These are phyloP conservation scores for Paramyrothecium sp. DNA, from an alignment of 2,329 filamentous ascomycete species.

Conservation along the genomic window DNA sequence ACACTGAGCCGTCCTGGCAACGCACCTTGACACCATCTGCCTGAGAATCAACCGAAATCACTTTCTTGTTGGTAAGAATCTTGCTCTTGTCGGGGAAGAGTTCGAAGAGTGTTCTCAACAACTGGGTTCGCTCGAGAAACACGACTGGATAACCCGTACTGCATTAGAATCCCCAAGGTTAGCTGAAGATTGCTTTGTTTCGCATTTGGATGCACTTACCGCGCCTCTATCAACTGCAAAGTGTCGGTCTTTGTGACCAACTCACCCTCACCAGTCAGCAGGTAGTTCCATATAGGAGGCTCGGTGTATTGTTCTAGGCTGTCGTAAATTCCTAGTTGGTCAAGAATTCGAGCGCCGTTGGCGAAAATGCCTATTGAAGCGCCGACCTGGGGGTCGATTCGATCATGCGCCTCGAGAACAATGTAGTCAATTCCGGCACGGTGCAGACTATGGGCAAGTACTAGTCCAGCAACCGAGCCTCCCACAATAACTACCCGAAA, in stretches of 20 bases:
- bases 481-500: constrained; percentile 37
- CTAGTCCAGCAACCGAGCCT: constrained; percentile 41
- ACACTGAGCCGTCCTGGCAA: constrained; percentile 26
- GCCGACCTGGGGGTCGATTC: constrained; percentile 43
- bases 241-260: not conserved
- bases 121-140: constrained; percentile 32
- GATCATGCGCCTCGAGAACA: constrained; percentile 41
- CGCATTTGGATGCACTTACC: constrained; percentile 7
- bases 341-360: constrained; percentile 42
- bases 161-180: not conserved
- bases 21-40: constrained; percentile 19
- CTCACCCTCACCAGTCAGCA: not conserved
- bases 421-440: constrained; percentile 43
- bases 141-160: constrained; percentile 21
- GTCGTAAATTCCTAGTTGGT: constrained; percentile 40
- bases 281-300: constrained; percentile 4
- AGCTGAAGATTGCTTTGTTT: constrained; percentile 8
- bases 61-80: constrained; percentile 13
- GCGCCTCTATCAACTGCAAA: constrained; percentile 8
- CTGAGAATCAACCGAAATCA: constrained; percentile 8
- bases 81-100: constrained; percentile 25
- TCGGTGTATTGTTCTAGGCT: constrained; percentile 7
- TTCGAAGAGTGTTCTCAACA: constrained; percentile 30
- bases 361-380: constrained; percentile 45
- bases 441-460: constrained; percentile 35